phyloP scores from a whole-genome alignment of 2,329 filamentous ascomycete genomes.

The Torrubiella hemipterigena region DNA sequence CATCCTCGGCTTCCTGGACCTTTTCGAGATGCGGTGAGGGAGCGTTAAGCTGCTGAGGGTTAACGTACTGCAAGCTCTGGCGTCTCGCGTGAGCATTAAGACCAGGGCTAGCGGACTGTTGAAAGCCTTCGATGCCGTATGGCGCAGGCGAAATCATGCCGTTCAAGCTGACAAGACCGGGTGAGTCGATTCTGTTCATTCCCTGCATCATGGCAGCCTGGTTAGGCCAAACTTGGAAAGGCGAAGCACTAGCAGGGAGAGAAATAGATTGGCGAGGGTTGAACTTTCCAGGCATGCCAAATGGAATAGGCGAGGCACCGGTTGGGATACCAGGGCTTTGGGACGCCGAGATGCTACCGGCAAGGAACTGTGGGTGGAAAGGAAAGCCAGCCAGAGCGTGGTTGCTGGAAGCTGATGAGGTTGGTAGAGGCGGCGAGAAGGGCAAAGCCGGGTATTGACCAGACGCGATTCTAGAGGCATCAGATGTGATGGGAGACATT shows the following conservation, averaged over 20 bases:
- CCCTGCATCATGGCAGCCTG: slow-evolving; percentile 43
- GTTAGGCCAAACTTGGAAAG: slow-evolving; percentile 54
- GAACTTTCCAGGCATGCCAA: slow-evolving; percentile 46
- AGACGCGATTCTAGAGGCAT: slow-evolving; percentile 56
- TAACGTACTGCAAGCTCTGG: slow-evolving; percentile 46
- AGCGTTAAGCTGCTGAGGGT: slow-evolving; percentile 39
- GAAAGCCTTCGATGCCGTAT: slow-evolving; percentile 40
- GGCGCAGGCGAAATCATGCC: slow-evolving; percentile 55
- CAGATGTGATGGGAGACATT: slow-evolving; percentile 53
- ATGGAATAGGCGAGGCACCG: slow-evolving; percentile 65
- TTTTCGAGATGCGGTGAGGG: slow-evolving; percentile 56
- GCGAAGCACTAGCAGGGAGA: slow-evolving; percentile 49
- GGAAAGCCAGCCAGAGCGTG: slow-evolving; percentile 45
- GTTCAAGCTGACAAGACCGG: slow-evolving; percentile 41
- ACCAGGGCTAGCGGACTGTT: slow-evolving; percentile 25
- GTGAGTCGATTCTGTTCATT: slow-evolving; percentile 47
- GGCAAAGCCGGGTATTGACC: slow-evolving; percentile 64
- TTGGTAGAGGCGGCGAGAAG: slow-evolving; percentile 74
- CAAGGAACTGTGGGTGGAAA: slow-evolving; percentile 47
- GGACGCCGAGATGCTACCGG: slow-evolving; percentile 45
- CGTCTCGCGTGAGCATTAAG: slow-evolving; percentile 41
- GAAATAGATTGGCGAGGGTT: slow-evolving; percentile 64
- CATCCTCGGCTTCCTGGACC: slow-evolving; percentile 62
- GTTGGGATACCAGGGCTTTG: slow-evolving; percentile 52
- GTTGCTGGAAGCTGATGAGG: slow-evolving; percentile 65